Evolutionary conservation across 495 filamentous ascomycete genomes (phyloP).

Genomic region (Bombardia bombarda): DNA sequence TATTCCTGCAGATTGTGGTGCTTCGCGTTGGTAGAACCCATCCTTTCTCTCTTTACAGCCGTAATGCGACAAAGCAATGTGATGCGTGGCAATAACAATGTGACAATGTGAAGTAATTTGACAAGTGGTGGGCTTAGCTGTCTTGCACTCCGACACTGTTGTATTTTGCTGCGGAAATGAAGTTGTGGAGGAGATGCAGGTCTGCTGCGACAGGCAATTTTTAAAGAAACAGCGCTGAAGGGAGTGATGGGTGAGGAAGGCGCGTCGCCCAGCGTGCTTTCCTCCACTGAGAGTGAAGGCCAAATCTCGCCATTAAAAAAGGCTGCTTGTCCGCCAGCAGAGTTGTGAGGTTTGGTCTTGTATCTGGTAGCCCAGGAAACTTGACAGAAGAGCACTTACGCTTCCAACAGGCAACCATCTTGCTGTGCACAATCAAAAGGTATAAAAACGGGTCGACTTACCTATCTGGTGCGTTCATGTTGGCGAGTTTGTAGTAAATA

Average conservation of each 20-base stretch:
- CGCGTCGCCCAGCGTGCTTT: no score
- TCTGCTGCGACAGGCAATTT: not conserved
- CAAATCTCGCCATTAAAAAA: not conserved
- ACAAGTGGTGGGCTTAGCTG: not conserved
- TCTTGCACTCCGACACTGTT: no score
- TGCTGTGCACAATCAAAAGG: not conserved
- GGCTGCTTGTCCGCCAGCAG: no score
- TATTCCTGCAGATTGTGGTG: constrained; percentile 12
- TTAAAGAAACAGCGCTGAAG: not conserved
- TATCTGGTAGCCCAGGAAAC: no score
- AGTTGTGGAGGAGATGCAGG: not conserved
- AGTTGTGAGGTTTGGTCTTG: no score
- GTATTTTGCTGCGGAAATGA: no score
- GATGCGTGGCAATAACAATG: not conserved
- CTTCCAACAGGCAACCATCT: no score
- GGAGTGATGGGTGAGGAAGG: no score
- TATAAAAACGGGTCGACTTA: constrained; percentile 20
- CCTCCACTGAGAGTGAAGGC: no score
- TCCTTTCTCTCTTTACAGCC: not conserved
- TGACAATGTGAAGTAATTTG: not conserved
- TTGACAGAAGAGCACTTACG: not conserved
- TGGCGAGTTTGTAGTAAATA: constrained; percentile 11
- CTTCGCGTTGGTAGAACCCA: constrained; percentile 6
- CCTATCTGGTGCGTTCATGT: constrained; percentile 70
- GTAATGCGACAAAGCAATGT: not conserved